Percentiles rank a stretch among this genome's conserved stretches.
Evolutionary conservation across 2,329 filamentous ascomycete species (phyloP).

Genomic region (Phyllosticta citribraziliensis): DNA sequence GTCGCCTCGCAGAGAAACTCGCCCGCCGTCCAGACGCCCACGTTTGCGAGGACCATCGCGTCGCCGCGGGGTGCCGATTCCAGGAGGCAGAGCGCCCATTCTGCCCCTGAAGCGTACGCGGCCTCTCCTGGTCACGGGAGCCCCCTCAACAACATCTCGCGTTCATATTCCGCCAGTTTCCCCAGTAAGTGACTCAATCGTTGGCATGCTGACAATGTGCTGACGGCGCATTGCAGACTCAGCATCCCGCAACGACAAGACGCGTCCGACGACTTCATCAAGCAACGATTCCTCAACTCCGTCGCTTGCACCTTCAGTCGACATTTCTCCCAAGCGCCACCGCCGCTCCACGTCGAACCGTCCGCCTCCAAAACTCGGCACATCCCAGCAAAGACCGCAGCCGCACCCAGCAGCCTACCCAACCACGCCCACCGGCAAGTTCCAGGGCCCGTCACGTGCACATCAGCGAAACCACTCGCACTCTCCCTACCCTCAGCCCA

Average conservation of each 20-base stretch:
- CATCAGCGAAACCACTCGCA: slow-evolving; percentile 13
- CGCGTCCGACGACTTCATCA: slow-evolving; percentile 21
- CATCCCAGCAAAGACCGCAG: slow-evolving; percentile 19
- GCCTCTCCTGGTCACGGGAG: slow-evolving; percentile 14
- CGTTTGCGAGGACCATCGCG: neutral
- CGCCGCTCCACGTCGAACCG: slow-evolving; percentile 25
- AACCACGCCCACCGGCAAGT: slow-evolving; percentile 22
- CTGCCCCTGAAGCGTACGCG: slow-evolving; percentile 24
- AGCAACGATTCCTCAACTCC: slow-evolving; percentile 14
- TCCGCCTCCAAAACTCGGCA: slow-evolving; percentile 22
- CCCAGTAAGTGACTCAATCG: neutral
- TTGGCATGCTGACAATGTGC: neutral
- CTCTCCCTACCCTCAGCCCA: neutral
- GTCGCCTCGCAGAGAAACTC: slow-evolving; percentile 13
- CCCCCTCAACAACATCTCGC: neutral
- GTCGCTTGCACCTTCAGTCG: slow-evolving; percentile 24
- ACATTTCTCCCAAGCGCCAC: slow-evolving; percentile 24
- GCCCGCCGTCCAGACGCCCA: slow-evolving; percentile 7
- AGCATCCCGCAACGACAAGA: slow-evolving; percentile 12
- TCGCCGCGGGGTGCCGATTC: slow-evolving; percentile 2
- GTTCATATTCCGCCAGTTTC: neutral
- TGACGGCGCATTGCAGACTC: neutral
- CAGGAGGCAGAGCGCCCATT: slow-evolving; percentile 26
- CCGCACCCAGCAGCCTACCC: neutral
- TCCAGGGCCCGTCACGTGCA: slow-evolving; percentile 16